Evolutionary conservation across 352 stramenopile genomes (phyloP), one percentile per base, ranked within the genome.

Genomic region (Globisporangium megalacanthum): DNA sequence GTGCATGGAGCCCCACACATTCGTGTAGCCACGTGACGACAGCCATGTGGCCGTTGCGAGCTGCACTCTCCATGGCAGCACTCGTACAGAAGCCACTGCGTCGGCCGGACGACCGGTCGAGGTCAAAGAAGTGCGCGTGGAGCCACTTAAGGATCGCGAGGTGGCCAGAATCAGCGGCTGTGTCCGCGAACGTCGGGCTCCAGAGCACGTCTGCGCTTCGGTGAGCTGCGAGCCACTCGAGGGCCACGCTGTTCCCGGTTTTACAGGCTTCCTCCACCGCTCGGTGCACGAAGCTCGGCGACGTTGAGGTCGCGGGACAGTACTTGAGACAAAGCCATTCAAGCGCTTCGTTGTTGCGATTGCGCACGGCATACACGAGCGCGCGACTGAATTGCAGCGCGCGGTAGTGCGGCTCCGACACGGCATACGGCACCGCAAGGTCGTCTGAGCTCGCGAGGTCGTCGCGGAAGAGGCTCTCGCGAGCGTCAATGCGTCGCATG

Each of bases 1-100:
- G 42, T 2, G 42, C 6, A 4, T 25, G 42, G 14, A 48, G 8
- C 3, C 8, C 13, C 33, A 19, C 3, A 35, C 49, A 29, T 7
- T 39, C 19, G 4, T 54, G 47, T 15, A 61, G 25, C 55, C 48
- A 61, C 11, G 31, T 1, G 36, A 61, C 47, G 25, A 61, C 47
- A 8, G 41, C 3, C 1, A 56, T 17, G 6, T 61, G 56, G 20
- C 46, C 46, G 20, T 51, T 48, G 31, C 36, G 49, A 14, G 49
- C 49, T 13, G 49, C 49, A 8, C 20, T 42, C 17, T 54, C 49
- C 33, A 54, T 54, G n/a, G 49, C 49, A 5, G 44, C 35, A 19
- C 25, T 14, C 36, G 29, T 10, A 13, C 31, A 45, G 7, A 31
- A 54, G 14, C 46, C 46, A 35, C 33, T 25, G 15, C 7, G 25